These are phyloP conservation scores for Aspergillus nidulans DNA, from an alignment of 495 filamentous ascomycete genomes.

Conservation along the genomic window DNA sequence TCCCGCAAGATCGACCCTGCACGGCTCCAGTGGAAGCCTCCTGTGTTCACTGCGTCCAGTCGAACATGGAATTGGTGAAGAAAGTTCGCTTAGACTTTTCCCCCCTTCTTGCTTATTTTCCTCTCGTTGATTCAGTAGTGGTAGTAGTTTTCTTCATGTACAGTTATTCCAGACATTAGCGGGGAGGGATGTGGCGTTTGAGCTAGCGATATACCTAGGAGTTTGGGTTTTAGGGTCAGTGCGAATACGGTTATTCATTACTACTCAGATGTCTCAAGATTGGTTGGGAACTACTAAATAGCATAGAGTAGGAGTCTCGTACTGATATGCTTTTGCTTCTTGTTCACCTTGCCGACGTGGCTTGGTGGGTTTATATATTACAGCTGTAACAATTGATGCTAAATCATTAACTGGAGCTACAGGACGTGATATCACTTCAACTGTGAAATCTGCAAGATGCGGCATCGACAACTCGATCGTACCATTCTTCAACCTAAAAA, in stretches of 20 bases:
- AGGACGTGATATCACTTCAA: too few relatives aligned
- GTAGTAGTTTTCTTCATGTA: not conserved
- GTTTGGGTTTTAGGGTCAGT: not conserved
- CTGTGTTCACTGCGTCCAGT: constrained; percentile 81
- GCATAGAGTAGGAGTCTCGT: too few relatives aligned
- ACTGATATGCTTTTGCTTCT: too few relatives aligned
- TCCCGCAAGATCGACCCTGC: constrained; percentile 75
- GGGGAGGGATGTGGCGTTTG: constrained; percentile 1
- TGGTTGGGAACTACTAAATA: not conserved
- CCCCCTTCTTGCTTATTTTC: not conserved
- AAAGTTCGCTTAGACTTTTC: not conserved
- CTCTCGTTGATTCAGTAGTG: not conserved
- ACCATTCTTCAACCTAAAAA: not conserved
- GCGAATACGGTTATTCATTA: not conserved
- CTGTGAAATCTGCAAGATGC: too few relatives aligned
- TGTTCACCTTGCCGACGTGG: too few relatives aligned
- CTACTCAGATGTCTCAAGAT: not conserved
- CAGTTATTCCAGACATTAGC: constrained; percentile 4
- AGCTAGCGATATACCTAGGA: constrained; percentile 5
- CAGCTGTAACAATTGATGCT: too few relatives aligned
- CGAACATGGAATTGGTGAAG: constrained; percentile 93
- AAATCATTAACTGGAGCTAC: too few relatives aligned
- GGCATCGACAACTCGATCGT: not conserved
- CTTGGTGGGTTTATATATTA: too few relatives aligned
- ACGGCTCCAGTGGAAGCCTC: constrained; percentile 88